Evolutionary conservation across 371 early-diverging fungal species (phyloP), one percentile per base, ranked within the genome.

Genomic region (Mortierella sp.): DNA sequence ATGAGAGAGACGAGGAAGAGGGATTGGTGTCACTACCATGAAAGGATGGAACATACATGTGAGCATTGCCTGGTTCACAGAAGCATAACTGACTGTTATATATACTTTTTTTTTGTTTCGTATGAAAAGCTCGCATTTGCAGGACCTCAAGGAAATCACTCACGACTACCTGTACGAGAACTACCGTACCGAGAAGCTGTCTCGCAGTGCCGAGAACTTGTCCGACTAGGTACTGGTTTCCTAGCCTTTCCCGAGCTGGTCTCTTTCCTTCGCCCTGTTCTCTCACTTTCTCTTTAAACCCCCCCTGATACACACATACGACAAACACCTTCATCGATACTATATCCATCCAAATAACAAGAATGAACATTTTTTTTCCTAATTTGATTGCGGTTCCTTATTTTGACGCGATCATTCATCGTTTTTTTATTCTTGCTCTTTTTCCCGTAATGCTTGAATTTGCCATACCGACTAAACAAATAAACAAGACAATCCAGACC

Each of bases 101-200:
- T 41, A n/a, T n/a, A n/a, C 39, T 55, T 19, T 40, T 39, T 66
- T 43, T 47, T 9, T 48, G 2, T 31, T 37, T 44, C 6, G 44
- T 48, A 19, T 26, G 43, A 88, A 96, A 66, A 92, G 94, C 87
- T 96, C 98, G 65, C 98, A 98, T 86, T 89, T 99, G 87, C 95
- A 96, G 78, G 98, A 98, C 66, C 89, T 99, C 68, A 97, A 97
- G 89, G 97, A 97, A 87, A 94, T 93, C 85, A 99, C 97, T 37
- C 95, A 97, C 85, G 96, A 97, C 85, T 90, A 96, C 64, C 90
- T 97, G 76, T 99, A 99, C 87, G 99, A 99, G 86, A 95, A 96
- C 86, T 98, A 97, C 87, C 96, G 99, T 91, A 96, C 99, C 58
- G 97, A 94, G 87, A 94, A 97, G 90, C 93, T 99, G 64, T 92